A percentile compares a stretch with the other conserved stretches of the same genome.
These are phyloP conservation scores for Amyloporia xantha DNA, from an alignment of 768 basidiomycete species.

Conservation along the genomic window DNA sequence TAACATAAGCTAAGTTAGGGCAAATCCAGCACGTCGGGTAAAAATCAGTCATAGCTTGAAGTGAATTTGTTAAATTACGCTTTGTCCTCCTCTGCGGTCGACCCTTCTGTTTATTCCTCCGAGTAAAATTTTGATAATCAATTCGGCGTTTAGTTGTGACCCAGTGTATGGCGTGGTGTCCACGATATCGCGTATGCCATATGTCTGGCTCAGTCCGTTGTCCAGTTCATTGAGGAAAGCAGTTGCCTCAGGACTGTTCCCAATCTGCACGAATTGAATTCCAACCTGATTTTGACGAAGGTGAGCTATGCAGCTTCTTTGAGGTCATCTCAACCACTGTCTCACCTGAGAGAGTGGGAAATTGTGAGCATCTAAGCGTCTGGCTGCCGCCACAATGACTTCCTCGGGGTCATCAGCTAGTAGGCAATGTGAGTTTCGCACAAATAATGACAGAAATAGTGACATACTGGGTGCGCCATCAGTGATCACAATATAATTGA, in stretches of 20 bases:
- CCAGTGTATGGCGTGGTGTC: conserved; percentile 56
- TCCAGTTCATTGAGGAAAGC: conserved; percentile 49
- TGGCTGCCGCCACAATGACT: conserved; percentile 41
- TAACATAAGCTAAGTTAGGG: too few relatives aligned
- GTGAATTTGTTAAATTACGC: conserved; percentile 11
- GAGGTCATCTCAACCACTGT: neutral
- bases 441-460: neutral
- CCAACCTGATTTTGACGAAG: conserved; percentile 37
- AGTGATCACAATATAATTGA: conserved; percentile 56
- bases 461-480: conserved; percentile 55
- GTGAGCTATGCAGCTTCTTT: neutral
- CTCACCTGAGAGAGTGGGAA: conserved; percentile 48
- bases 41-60: too few relatives aligned
- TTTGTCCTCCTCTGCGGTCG: conserved; percentile 26
- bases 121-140: conserved; percentile 55
- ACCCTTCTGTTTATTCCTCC: conserved; percentile 59
- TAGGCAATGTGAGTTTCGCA: neutral
- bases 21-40: too few relatives aligned
- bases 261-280: conserved; percentile 71
- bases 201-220: conserved; percentile 38
- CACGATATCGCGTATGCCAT: conserved; percentile 57
- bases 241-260: conserved; percentile 34
- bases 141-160: conserved; percentile 36
- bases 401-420: conserved; percentile 46
- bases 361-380: conserved; percentile 43